Conservation (phyloP, 2,329 filamentous ascomycete genomes). For the Fonsecaea monophora region DNA sequence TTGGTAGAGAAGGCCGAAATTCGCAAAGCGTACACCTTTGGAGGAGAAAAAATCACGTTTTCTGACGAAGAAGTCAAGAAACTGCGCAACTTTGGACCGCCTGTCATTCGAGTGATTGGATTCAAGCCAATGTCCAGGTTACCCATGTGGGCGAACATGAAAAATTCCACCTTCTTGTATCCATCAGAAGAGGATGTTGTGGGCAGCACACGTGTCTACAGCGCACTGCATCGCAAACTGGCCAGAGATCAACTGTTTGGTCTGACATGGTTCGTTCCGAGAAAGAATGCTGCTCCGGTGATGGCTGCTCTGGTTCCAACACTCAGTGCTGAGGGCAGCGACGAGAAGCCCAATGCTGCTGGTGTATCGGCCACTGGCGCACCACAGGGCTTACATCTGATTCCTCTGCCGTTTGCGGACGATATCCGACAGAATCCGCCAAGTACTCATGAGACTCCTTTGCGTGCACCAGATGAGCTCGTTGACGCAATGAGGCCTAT, state of each 20-base stretch:
- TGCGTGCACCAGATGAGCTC: conserved; percentile 71
- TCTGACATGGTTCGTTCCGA: conserved; percentile 86
- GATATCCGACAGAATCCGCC: conserved; percentile 80
- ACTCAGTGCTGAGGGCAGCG: conserved; percentile 26
- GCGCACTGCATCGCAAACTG: conserved; percentile 87
- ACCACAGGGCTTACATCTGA: conserved; percentile 54
- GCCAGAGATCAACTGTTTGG: conserved; percentile 79
- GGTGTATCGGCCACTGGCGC: conserved; percentile 36
- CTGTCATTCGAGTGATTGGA: conserved; percentile 85
- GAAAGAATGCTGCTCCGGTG: conserved; percentile 77
- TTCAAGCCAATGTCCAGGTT: conserved; percentile 83
- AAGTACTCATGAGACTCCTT: conserved; percentile 52
- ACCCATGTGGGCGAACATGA: conserved; percentile 82
- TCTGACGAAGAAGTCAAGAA: conserved; percentile 79
- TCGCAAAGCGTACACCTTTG: conserved; percentile 94
- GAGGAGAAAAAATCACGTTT: conserved; percentile 87
- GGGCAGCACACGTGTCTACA: conserved; percentile 90
- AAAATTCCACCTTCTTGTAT: conserved; percentile 90
- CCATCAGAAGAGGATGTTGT: conserved; percentile 89
- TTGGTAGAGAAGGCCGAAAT: conserved; percentile 81
- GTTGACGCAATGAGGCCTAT: conserved; percentile 82
- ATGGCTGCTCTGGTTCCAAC: conserved; percentile 79
- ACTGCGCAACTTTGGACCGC: conserved; percentile 80
- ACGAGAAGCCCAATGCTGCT: conserved; percentile 34
- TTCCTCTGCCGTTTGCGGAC: conserved; percentile 86